These are phyloP conservation scores for Choiromyces venosus DNA, from an alignment of 495 filamentous ascomycete species.

Conservation along the genomic window DNA sequence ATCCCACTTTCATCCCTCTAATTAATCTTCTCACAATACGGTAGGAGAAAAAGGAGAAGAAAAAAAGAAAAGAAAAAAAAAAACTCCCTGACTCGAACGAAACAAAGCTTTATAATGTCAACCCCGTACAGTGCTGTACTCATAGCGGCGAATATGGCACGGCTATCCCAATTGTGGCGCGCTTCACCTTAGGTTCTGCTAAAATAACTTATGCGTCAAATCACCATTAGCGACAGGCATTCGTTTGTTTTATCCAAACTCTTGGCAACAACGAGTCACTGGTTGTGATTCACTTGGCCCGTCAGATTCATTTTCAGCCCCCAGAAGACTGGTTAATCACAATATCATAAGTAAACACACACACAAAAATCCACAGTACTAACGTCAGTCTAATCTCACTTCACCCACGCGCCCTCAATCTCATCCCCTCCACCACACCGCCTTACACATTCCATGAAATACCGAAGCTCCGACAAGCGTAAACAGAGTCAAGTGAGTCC, in stretches of 20 bases:
- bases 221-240: background rate
- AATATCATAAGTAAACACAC: background rate
- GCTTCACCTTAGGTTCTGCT: no score
- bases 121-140: no score
- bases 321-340: background rate
- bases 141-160: no score
- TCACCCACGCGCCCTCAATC: background rate
- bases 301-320: slow-evolving; percentile 5
- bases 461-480: background rate
- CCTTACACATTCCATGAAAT: background rate
- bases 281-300: background rate
- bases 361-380: background rate
- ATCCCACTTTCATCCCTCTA: no score
- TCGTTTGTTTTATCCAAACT: background rate
- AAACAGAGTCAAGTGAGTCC: background rate
- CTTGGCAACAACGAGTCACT: slow-evolving; percentile 2
- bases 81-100: background rate
- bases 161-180: background rate
- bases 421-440: background rate
- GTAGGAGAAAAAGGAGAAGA: background rate
- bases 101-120: background rate
- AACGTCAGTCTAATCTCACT: slow-evolving; percentile 1
- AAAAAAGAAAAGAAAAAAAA: no score
- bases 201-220: background rate
- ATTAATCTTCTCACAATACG: background rate